These are phyloP conservation scores for Pistacia atlantica DNA, from an alignment of 345 rosid genomes.

Conservation along the genomic window DNA sequence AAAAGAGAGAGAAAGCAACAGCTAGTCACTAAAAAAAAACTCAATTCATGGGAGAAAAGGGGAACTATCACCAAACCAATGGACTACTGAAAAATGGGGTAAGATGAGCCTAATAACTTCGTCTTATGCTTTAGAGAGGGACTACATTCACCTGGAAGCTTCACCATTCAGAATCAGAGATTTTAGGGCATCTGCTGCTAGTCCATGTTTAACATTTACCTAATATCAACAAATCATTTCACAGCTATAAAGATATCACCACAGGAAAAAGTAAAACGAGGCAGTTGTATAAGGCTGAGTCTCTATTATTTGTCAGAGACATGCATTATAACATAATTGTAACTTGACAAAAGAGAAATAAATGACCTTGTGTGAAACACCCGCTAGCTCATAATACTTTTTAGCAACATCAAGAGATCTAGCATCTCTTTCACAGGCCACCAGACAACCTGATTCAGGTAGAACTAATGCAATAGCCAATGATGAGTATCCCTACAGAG, in stretches of 20 bases:
- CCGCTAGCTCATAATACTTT: conserved; percentile 74
- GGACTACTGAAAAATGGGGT: background rate
- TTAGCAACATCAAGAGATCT: conserved; percentile 73
- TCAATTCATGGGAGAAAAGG: background rate
- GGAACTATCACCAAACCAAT: background rate
- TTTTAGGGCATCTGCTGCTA: conserved; percentile 66
- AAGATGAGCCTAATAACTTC: conserved; percentile 2
- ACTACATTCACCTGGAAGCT: conserved; percentile 56
- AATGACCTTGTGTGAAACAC: conserved; percentile 78
- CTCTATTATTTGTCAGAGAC: conserved; percentile 1
- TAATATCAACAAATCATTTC: conserved; percentile 31
- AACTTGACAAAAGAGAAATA: background rate
- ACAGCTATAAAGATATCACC: conserved; percentile 18
- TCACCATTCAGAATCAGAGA: conserved; percentile 75
- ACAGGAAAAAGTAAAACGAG: background rate
- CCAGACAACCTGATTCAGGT: conserved; percentile 76
- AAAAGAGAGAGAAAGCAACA: background rate
- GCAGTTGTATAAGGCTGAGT: background rate
- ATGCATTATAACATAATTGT: background rate
- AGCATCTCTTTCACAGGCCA: conserved; percentile 91
- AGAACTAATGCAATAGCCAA: conserved; percentile 83
- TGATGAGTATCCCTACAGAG: conserved; percentile 82
- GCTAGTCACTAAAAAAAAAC: background rate
- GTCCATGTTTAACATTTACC: conserved; percentile 73
- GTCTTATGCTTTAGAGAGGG: background rate